These are phyloP conservation scores for Penicillium janthinellum DNA, from an alignment of 2,329 filamentous ascomycete species.

Conservation along the genomic window DNA sequence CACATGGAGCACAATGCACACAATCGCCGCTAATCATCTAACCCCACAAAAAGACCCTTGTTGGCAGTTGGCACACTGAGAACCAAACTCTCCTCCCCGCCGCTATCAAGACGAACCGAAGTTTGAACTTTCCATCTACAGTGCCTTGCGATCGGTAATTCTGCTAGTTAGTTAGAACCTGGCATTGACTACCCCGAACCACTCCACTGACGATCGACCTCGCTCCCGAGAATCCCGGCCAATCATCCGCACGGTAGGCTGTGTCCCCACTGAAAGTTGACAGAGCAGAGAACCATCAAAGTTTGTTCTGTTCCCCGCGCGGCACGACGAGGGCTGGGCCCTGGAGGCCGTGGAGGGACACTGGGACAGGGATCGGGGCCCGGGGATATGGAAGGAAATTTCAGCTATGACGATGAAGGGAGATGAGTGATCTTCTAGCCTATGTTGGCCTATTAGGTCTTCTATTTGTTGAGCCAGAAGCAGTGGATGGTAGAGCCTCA, in stretches of 20 bases:
- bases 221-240: neutral
- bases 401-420: neutral
- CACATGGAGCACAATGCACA: neutral
- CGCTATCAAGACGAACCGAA: neutral
- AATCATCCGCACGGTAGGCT: constrained; percentile 4
- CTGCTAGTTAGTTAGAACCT: too few relatives aligned
- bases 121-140: neutral
- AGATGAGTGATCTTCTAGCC: neutral
- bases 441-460: neutral
- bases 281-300: constrained; percentile 6
- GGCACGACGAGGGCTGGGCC: constrained; percentile 1
- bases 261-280: neutral
- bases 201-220: neutral
- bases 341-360: too few relatives aligned
- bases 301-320: constrained; percentile 2
- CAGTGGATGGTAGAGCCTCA: neutral
- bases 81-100: neutral
- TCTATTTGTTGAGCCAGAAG: neutral
- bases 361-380: neutral
- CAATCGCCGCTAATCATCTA: neutral
- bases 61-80: neutral
- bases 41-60: neutral
- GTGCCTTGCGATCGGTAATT: neutral
- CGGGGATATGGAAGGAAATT: neutral
- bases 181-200: neutral